Percentiles rank a stretch among this genome's conserved stretches.
Conservation (phyloP, 73 alveolate genomes). For the Symbiodinium pilosum region DNA sequence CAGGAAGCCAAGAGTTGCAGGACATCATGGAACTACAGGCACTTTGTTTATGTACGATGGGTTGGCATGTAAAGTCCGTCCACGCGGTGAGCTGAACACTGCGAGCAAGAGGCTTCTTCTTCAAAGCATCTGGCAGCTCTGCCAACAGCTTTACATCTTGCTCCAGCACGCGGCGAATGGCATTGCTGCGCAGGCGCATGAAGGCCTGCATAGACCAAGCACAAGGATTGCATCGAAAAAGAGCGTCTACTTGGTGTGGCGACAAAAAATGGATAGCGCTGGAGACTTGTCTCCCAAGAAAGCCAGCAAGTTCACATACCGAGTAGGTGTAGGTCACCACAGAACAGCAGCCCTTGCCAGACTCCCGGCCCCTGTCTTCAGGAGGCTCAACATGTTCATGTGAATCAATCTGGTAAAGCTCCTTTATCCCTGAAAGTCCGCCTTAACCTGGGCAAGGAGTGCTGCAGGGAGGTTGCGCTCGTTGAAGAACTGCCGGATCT, state of each 20-base stretch:
- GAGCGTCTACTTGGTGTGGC: no score
- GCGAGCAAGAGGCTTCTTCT: slow-evolving; percentile 11
- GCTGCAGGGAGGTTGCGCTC: slow-evolving; percentile 85
- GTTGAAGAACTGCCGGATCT: slow-evolving; percentile 71
- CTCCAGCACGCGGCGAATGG: slow-evolving; percentile 80
- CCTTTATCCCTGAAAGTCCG: background rate
- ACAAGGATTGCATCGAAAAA: no score
- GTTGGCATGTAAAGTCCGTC: no score
- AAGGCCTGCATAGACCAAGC: slow-evolving; percentile 49
- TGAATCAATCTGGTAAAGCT: background rate
- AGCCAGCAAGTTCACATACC: no score
- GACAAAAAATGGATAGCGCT: no score
- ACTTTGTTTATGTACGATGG: no score
- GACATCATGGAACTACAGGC: no score
- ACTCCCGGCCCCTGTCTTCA: background rate
- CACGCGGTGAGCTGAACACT: no score
- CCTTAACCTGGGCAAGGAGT: slow-evolving; percentile 84
- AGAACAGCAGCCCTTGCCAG: background rate
- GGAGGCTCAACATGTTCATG: background rate
- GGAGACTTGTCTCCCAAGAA: no score
- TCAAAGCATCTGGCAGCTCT: slow-evolving; percentile 59
- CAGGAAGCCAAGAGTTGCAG: no score
- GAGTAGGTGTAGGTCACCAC: no score
- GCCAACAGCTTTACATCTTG: slow-evolving; percentile 54
- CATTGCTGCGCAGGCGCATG: slow-evolving; percentile 55